Percentiles rank a stretch among this genome's conserved stretches.
Evolutionary conservation across 2,329 filamentous ascomycete genomes (phyloP).

Genomic region (Alternaria alternata): DNA sequence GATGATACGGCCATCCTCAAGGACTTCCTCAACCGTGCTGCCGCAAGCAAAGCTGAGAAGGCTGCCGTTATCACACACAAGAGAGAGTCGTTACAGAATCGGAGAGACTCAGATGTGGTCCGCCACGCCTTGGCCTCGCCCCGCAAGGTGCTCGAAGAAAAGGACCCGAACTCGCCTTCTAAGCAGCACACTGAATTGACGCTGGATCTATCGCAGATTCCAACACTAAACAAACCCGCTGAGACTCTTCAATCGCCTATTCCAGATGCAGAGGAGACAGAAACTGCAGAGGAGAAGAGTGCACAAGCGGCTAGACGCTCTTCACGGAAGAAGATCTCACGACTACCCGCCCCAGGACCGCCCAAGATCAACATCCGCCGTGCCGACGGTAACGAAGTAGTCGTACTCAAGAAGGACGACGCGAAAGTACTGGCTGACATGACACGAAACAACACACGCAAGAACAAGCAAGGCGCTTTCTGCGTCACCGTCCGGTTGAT

Average conservation of each 20-base stretch:
- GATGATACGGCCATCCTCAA: slow-evolving; percentile 60
- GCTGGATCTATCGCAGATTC: slow-evolving; percentile 42
- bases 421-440: slow-evolving; percentile 57
- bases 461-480: slow-evolving; percentile 59
- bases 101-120: slow-evolving; percentile 57
- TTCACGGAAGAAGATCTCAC: slow-evolving; percentile 45
- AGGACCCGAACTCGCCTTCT: slow-evolving; percentile 59
- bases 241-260: slow-evolving; percentile 29
- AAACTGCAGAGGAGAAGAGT: slow-evolving; percentile 25
- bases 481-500: slow-evolving; percentile 54
- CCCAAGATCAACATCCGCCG: slow-evolving; percentile 58
- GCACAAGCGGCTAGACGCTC: slow-evolving; percentile 42
- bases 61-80: slow-evolving; percentile 44
- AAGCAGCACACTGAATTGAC: slow-evolving; percentile 45
- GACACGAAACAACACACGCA: slow-evolving; percentile 59
- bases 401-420: slow-evolving; percentile 58
- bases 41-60: slow-evolving; percentile 55
- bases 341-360: slow-evolving; percentile 42
- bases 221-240: slow-evolving; percentile 31
- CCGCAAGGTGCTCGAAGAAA: slow-evolving; percentile 54
- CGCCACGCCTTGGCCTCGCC: slow-evolving; percentile 58
- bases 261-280: slow-evolving; percentile 17
- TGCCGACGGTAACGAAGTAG: slow-evolving; percentile 51
- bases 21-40: slow-evolving; percentile 59
- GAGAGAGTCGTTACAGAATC: slow-evolving; percentile 55